These are phyloP conservation scores for Clonostachys solani DNA, from an alignment of 2,329 filamentous ascomycete species.

Conservation along the genomic window DNA sequence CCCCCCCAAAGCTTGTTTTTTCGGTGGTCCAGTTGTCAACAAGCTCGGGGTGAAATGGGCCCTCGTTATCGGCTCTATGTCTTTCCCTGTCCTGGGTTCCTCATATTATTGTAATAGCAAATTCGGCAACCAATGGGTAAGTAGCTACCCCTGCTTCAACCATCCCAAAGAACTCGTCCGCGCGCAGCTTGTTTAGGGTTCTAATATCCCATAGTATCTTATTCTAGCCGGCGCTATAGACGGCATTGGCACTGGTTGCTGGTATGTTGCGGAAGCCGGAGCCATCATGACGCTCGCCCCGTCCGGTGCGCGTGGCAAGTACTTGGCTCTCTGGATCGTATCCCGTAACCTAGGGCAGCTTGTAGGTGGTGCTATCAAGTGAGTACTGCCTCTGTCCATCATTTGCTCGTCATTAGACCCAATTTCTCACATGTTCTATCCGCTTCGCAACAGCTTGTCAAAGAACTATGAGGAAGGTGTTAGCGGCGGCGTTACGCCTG, in stretches of 20 bases:
- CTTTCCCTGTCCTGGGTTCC: conserved; percentile 39
- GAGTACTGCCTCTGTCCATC: conserved; percentile 7
- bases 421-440: neutral
- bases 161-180: neutral
- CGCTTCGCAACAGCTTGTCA: conserved; percentile 16
- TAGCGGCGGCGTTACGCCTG: conserved; percentile 30
- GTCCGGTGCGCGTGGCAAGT: conserved; percentile 38
- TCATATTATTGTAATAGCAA: conserved; percentile 44
- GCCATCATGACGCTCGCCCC: conserved; percentile 43
- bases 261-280: conserved; percentile 44
- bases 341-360: conserved; percentile 39
- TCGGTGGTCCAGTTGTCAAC: conserved; percentile 39
- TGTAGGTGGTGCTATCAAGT: conserved; percentile 40
- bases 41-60: conserved; percentile 41
- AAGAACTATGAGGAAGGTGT: conserved; percentile 28
- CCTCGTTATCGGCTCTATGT: conserved; percentile 27
- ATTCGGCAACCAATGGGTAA: conserved; percentile 41
- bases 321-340: conserved; percentile 41
- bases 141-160: conserved; percentile 6
- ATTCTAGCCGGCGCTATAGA: conserved; percentile 29
- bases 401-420: no score
- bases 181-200: neutral
- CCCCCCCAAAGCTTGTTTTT: conserved; percentile 23
- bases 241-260: conserved; percentile 35
- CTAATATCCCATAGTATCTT: conserved; percentile 21